Base-by-base conservation (phyloP, 768 basidiomycete species). In the Leccinum obscurum region DNA sequence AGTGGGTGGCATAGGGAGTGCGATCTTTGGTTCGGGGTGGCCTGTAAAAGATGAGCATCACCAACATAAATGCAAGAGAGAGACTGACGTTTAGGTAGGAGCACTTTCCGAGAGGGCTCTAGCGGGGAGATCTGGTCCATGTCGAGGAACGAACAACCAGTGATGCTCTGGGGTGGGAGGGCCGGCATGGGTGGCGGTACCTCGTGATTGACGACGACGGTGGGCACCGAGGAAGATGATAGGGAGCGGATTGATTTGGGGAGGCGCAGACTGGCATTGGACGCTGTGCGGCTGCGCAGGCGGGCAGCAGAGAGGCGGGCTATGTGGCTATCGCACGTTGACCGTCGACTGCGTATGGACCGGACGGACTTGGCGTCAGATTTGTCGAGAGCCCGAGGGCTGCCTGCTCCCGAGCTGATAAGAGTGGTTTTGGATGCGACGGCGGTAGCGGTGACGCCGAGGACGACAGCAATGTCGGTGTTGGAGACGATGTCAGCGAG, bases 231-330 rank as follows among this genome's bases (percentile, higher is more conserved):
- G 71, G 77, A 28, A 66, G 78, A n/a, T 66, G 75, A 3, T 58
- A 60, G 17, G 2, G 68, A 63, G 22, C 70, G 68, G 35, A 76
- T 52, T 52, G 78, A 54, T 60, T 74, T 75, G 0, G 84, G 86
- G 22, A 90, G 75, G 1, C 90, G 83, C 8, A 92, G 74, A 66
- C 83, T n/a, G n/a, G n/a, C n/a, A n/a, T n/a, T n/a, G n/a, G n/a
- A n/a, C n/a, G n/a, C n/a, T n/a, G n/a, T n/a, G n/a, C n/a, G n/a
- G n/a, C n/a, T n/a, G n/a, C n/a, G n/a, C n/a, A n/a, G n/a, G n/a
- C n/a, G 82, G 1, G 91, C 90, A 6, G 90, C 86, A 5, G 81
- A 80, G 3, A 92, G 78, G 9, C 81, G 78, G 41, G 78, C 77
- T 35, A 69, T 28, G 39, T 77, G 68, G 54, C 65, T 64, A 22